These are phyloP conservation scores for Aspergillus sp. DNA, from an alignment of 2,329 filamentous ascomycete species.

Conservation along the genomic window DNA sequence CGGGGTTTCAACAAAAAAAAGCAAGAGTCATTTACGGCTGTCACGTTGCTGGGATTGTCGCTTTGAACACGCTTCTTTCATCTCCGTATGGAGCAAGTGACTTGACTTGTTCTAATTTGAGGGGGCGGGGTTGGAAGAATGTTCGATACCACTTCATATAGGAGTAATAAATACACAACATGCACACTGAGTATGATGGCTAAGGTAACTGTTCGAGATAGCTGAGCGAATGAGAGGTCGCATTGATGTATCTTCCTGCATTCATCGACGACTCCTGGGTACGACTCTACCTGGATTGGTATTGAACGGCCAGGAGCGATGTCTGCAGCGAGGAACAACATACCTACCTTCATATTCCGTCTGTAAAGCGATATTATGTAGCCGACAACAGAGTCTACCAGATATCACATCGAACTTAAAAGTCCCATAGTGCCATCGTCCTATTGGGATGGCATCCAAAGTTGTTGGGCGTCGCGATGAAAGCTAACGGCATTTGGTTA, in stretches of 20 bases:
- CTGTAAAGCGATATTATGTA: slow-evolving; percentile 4
- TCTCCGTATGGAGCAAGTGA: background rate
- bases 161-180: too few species aligned
- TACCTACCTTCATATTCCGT: background rate
- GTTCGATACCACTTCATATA: too few species aligned
- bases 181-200: too few species aligned
- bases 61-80: background rate
- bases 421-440: background rate
- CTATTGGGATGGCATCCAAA: background rate
- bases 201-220: too few species aligned
- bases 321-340: background rate
- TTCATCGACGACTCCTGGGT: slow-evolving; percentile 6
- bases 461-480: background rate
- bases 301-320: background rate
- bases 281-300: background rate
- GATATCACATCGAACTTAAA: slow-evolving; percentile 3
- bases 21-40: background rate
- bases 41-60: slow-evolving; percentile 7
- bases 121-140: too few species aligned
- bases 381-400: background rate
- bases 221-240: slow-evolving; percentile 14
- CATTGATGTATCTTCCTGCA: slow-evolving; percentile 5
- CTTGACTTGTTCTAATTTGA: background rate
- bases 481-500: background rate
- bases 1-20: slow-evolving; percentile 1